Evolutionary conservation across 75 land plant species (phyloP).

Genomic region (Pinus tabuliformis): DNA sequence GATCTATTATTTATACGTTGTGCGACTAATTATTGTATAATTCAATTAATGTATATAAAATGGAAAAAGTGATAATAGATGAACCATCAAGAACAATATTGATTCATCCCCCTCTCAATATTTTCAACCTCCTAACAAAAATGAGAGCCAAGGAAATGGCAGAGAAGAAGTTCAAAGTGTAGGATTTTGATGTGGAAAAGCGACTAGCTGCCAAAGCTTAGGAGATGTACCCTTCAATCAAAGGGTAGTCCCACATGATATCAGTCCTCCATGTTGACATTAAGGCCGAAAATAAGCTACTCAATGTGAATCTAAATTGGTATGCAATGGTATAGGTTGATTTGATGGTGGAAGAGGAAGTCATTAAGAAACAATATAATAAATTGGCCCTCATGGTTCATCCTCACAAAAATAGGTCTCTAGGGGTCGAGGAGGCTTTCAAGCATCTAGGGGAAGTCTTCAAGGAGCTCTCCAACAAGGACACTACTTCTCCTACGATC

Average conservation of each 20-base stretch:
- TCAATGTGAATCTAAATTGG: conserved; percentile 50
- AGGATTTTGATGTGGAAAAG: conserved; percentile 54
- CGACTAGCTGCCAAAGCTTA: conserved; percentile 64
- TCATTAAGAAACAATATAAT: conserved; percentile 60
- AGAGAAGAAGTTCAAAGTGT: conserved; percentile 47
- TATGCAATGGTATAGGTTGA: conserved; percentile 66
- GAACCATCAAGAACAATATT: too few species aligned
- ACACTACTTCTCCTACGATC: conserved; percentile 45
- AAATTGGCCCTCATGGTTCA: conserved; percentile 65
- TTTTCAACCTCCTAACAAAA: too few species aligned
- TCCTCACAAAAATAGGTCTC: conserved; percentile 67
- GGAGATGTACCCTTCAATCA: conserved; percentile 65
- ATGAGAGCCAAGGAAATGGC: conserved; percentile 62
- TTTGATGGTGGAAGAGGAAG: conserved; percentile 16
- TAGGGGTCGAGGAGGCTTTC: conserved; percentile 62
- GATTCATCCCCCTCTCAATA: too few species aligned
- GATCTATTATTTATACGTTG: too few species aligned
- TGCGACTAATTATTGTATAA: too few species aligned
- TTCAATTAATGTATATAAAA: too few species aligned
- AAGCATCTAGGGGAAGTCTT: conserved; percentile 59
- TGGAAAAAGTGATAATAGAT: too few species aligned
- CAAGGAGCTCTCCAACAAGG: conserved; percentile 49
- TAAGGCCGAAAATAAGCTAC: conserved; percentile 37
- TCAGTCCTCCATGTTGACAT: conserved; percentile 66
- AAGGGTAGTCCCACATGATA: conserved; percentile 58